A percentile compares a stretch with the other conserved stretches of the same genome.
phyloP scores from a whole-genome alignment of 1,284 basidiomycete species.

The Lignosus rhinocerotis region DNA sequence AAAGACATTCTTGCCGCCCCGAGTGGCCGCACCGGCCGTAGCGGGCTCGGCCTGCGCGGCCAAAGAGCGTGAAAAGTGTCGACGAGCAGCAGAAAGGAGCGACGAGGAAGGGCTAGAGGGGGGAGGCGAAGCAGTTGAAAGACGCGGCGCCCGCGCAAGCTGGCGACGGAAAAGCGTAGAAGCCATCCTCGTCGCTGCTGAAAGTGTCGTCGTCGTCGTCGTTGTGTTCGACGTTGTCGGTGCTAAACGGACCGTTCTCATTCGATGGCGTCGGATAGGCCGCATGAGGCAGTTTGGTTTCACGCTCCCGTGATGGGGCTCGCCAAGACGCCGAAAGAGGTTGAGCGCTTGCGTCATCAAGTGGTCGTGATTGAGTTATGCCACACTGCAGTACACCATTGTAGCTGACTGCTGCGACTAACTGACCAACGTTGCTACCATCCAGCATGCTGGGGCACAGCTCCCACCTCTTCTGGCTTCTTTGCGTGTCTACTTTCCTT shows the following conservation, averaged over 20 bases:
- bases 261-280: conserved; percentile 26
- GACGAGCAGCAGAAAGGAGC: conserved; percentile 21
- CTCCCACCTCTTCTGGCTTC: conserved; percentile 2
- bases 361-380: background rate
- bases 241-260: conserved; percentile 36
- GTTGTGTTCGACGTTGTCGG: conserved; percentile 35
- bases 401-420: background rate
- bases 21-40: conserved; percentile 28
- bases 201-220: conserved; percentile 23
- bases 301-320: conserved; percentile 26
- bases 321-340: background rate
- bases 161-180: conserved; percentile 52
- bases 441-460: conserved; percentile 10
- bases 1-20: conserved; percentile 47
- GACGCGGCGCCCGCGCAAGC: conserved; percentile 36
- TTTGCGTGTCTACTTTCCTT: conserved; percentile 10
- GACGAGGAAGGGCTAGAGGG: conserved; percentile 21
- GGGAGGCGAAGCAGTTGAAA: conserved; percentile 19
- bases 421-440: background rate
- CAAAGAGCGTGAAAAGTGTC: conserved; percentile 27
- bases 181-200: conserved; percentile 45
- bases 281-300: conserved; percentile 22
- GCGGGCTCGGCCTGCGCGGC: conserved; percentile 27
- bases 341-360: too few relatives aligned
- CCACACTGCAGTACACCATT: too few relatives aligned